Conservation (phyloP, 495 filamentous ascomycete species). For the Paragyromitra xinjiangensis region DNA sequence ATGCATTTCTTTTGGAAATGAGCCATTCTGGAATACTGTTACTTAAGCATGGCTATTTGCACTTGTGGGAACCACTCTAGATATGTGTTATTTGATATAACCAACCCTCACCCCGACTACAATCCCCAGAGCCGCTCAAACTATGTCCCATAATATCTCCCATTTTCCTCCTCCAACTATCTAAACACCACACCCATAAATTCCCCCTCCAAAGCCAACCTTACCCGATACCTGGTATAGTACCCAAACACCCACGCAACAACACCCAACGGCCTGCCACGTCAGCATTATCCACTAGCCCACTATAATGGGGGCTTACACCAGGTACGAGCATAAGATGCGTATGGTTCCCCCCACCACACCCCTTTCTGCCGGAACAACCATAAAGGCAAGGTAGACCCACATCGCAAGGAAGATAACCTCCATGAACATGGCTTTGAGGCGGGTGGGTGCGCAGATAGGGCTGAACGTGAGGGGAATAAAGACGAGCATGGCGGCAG, state of each 20-base stretch:
- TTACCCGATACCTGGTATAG: no score
- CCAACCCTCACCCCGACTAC: constrained; percentile 3
- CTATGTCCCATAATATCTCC: neutral
- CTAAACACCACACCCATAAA: no score
- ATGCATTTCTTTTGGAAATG: neutral
- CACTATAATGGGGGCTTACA: neutral
- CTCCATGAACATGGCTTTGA: neutral
- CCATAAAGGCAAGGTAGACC: constrained; percentile 2
- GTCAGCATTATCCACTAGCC: neutral
- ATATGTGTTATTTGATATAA: neutral
- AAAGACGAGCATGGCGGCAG: neutral
- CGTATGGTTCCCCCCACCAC: neutral
- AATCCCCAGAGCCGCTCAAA: neutral
- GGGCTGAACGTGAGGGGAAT: neutral
- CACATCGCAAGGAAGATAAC: neutral
- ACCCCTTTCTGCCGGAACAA: neutral
- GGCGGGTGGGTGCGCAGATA: neutral
- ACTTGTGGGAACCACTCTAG: neutral
- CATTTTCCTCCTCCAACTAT: no score
- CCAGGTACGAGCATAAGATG: neutral
- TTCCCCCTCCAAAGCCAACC: no score
- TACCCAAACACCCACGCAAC: neutral
- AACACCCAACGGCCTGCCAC: constrained; percentile 9
- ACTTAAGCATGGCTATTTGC: neutral
- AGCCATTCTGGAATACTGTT: neutral